Conservation (phyloP, 139 green algal genomes). For the Eudorina sp. region DNA sequence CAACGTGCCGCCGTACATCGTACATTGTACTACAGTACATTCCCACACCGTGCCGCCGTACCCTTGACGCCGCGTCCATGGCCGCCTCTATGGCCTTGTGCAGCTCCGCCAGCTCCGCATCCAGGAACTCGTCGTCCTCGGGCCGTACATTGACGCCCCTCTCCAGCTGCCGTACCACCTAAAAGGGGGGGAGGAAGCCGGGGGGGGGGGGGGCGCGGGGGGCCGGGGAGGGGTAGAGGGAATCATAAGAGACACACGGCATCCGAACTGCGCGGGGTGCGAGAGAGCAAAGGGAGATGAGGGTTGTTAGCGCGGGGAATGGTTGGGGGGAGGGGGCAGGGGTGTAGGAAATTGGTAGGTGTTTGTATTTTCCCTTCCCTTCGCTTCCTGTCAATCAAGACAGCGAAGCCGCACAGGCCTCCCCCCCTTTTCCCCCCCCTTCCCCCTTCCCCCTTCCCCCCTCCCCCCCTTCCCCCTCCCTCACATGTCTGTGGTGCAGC, state of each 20-base stretch:
- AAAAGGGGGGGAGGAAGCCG: neutral
- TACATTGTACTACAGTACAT: no score
- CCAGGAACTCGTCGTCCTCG: constrained; percentile 5
- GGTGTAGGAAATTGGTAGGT: neutral
- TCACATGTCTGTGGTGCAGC: neutral
- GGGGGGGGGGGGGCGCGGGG: neutral
- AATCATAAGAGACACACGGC: neutral
- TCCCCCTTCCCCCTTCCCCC: neutral
- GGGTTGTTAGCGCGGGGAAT: neutral
- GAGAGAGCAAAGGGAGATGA: neutral
- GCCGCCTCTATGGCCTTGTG: neutral
- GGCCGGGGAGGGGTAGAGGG: neutral
- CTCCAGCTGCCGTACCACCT: constrained; percentile 22
- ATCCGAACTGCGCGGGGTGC: neutral
- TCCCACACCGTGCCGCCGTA: no score
- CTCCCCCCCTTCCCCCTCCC: neutral
- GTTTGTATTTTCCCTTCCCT: neutral
- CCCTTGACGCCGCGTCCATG: neutral
- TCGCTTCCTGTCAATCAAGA: neutral
- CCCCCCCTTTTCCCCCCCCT: neutral
- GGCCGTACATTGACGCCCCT: constrained; percentile 25
- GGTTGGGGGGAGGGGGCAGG: neutral
- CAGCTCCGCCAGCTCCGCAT: constrained; percentile 34
- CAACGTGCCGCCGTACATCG: no score
- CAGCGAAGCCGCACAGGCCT: no score